Evolutionary conservation across 169 alveolate genomes (phyloP), one percentile per base, ranked within the genome.

Genomic region (Babesia ovis): DNA sequence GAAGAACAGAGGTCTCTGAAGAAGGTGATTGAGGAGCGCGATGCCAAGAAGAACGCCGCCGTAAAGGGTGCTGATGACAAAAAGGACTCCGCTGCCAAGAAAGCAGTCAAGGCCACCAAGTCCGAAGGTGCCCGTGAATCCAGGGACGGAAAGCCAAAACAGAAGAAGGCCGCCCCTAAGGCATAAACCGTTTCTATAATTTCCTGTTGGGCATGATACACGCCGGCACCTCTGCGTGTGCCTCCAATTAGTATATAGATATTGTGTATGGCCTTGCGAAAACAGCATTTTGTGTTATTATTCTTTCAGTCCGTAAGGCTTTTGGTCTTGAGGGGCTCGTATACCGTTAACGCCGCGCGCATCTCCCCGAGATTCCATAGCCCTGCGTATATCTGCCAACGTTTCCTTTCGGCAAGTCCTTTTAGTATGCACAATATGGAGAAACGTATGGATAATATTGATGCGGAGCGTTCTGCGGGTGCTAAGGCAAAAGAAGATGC

Each of bases 1-100:
- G 98, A 94, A 68, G 98, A 94, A 61, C 96, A 93, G 61, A 94
- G 89, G 86, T 79, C 89, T 46, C 89, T 93, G 70, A 92, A 93
- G 80, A 90, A 84, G 76, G 92, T 89, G 18, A 72, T 88, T 45
- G 81, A 84, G 69, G 93, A 84, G 76, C 83, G 90, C 54, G 90
- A 84, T 34, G 77, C 75, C 66, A 72, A 53, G 54, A 84, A 79
- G 46, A 61, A 64, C 56, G 71, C 85, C 51, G 86, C 80, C 31
- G 50, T 23, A 4, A 66, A 66, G 68, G 46, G 34, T 34, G 34
- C 39, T 32, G 82, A 53, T 11, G 71, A 77, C 75, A 69, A 56
- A 37, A 50, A 37, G 42, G 74, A 32, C 37, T 3, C 59, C 29
- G 56, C 70, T 32, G 42, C 74, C 32, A 64, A 64, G 51, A 64